Percentiles rank a stretch among this genome's conserved stretches.
These are phyloP conservation scores for Cyclotella choctawhatcheeana DNA, from an alignment of 108 stramenopile species.

Conservation along the genomic window DNA sequence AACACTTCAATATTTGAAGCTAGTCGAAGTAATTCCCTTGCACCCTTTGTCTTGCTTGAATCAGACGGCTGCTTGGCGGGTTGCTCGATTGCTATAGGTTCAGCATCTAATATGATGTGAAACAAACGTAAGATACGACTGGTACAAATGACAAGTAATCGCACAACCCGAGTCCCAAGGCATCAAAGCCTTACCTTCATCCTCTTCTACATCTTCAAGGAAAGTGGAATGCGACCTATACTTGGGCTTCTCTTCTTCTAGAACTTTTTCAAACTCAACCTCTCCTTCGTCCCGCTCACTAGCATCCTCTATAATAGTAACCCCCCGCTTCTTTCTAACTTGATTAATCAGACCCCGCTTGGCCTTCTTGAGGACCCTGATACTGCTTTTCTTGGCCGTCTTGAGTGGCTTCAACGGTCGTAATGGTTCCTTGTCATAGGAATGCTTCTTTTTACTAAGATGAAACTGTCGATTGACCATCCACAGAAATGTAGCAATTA, in stretches of 20 bases:
- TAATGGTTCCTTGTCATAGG: conserved; percentile 16
- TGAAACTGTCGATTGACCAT: conserved; percentile 41
- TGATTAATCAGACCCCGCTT: neutral
- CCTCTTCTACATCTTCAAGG: conserved; percentile 26
- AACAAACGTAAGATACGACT: too few species aligned
- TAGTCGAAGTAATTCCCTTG: conserved; percentile 28
- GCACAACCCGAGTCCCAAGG: too few species aligned
- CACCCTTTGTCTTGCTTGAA: neutral
- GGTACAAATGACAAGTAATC: too few species aligned
- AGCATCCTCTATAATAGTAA: neutral
- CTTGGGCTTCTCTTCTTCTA: neutral
- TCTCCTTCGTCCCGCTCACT: neutral
- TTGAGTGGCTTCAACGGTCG: conserved; percentile 18
- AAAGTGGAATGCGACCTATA: conserved; percentile 20
- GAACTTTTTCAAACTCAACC: conserved; percentile 9
- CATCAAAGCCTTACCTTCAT: conserved; percentile 7
- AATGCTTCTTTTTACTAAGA: conserved; percentile 19
- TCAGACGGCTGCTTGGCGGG: neutral
- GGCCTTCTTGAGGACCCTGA: conserved; percentile 8
- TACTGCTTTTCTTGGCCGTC: conserved; percentile 1
- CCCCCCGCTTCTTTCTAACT: conserved; percentile 11
- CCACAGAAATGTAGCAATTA: conserved; percentile 22
- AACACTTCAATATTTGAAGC: conserved; percentile 53
- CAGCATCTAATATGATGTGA: too few species aligned
- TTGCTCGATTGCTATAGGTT: neutral